Conservation (phyloP, 2,329 filamentous ascomycete species). For the Fusarium pininemorale region DNA sequence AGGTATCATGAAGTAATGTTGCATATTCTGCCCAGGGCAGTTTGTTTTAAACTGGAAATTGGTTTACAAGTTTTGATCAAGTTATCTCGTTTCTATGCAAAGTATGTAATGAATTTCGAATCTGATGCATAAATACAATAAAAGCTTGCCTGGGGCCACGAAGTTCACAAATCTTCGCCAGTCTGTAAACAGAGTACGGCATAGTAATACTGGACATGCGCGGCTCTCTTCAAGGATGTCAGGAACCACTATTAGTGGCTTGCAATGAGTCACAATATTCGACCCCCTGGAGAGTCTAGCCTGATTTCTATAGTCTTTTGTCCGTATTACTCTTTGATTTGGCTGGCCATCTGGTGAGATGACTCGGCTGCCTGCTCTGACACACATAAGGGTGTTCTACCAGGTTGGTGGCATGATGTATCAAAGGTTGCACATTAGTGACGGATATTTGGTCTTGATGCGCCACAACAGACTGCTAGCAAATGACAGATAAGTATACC, state of each 20-base stretch:
- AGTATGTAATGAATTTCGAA: not conserved
- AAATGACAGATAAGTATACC: accelerated
- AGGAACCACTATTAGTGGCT: not conserved
- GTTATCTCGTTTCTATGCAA: not conserved
- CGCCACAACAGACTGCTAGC: not conserved
- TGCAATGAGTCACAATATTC: not conserved
- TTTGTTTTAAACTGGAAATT: accelerated
- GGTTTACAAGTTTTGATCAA: too few relatives aligned
- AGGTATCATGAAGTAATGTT: not conserved
- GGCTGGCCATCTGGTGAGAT: too few relatives aligned
- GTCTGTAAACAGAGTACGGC: too few relatives aligned
- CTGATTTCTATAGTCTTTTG: not conserved
- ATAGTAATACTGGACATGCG: too few relatives aligned
- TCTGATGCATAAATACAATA: not conserved
- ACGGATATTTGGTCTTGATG: accelerated
- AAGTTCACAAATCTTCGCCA: not conserved
- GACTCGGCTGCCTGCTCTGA: not conserved
- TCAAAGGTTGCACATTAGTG: not conserved
- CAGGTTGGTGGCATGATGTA: not conserved
- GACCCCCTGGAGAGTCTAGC: not conserved
- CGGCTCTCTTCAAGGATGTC: not conserved
- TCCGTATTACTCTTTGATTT: not conserved
- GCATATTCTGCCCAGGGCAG: accelerated
- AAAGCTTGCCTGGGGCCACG: accelerated
- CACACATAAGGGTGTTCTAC: not conserved